Conservation (phyloP, 139 green algal genomes). For the Zygnema cylindricum region DNA sequence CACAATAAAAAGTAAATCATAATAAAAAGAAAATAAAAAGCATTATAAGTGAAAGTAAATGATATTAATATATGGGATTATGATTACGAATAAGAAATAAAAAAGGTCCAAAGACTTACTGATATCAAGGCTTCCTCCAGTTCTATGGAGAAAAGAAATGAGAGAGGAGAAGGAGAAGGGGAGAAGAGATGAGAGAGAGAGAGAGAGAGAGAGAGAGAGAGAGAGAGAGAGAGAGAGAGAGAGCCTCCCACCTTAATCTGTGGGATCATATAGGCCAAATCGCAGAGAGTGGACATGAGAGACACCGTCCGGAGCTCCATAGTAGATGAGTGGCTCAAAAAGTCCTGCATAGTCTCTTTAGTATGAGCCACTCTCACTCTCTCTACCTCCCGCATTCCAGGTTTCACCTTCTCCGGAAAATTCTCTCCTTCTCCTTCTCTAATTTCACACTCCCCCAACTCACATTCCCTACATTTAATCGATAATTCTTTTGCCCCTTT, state of each 20-base stretch:
- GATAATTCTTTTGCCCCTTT: too few species aligned
- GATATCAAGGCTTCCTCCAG: too few species aligned
- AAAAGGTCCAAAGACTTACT: too few species aligned
- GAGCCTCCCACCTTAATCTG: slow-evolving; percentile 42
- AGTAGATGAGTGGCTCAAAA: slow-evolving; percentile 18
- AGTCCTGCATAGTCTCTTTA: slow-evolving; percentile 27
- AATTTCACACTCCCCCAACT: background rate
- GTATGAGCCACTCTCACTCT: slow-evolving; percentile 27
- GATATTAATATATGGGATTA: too few species aligned
- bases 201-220: slow-evolving; percentile 12
- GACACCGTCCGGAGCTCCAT: slow-evolving; percentile 44
- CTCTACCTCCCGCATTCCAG: background rate
- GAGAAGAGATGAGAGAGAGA: background rate
- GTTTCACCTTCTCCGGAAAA: background rate
- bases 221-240: background rate
- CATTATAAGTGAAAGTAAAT: too few species aligned
- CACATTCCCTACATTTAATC: background rate
- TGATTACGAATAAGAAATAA: too few species aligned
- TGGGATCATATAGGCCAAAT: slow-evolving; percentile 56
- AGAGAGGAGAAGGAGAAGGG: background rate
- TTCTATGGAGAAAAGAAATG: too few species aligned
- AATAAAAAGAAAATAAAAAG: too few species aligned
- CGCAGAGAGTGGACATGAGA: slow-evolving; percentile 33
- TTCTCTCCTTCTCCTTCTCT: background rate
- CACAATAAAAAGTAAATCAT: too few species aligned